phyloP scores from a whole-genome alignment of 148 eudicot species.

The Silene latifolia region DNA sequence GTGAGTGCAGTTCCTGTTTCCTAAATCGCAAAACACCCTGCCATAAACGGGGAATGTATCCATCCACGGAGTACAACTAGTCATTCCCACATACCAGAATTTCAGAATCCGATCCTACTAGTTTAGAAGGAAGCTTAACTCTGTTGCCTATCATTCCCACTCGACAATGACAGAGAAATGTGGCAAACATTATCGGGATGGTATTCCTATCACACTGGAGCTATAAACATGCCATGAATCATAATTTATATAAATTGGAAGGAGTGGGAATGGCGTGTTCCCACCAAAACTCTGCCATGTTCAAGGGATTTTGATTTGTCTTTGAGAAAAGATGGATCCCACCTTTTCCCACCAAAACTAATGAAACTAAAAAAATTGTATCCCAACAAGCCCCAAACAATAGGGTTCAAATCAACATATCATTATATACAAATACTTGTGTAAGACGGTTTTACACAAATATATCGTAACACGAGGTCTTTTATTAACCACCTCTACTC shows the following conservation, averaged over 20 bases:
- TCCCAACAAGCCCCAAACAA: background rate
- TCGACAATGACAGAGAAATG: background rate
- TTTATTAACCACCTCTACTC: too few relatives aligned
- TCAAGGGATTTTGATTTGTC: background rate
- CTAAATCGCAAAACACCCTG: background rate
- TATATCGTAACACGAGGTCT: too few relatives aligned
- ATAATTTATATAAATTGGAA: too few relatives aligned
- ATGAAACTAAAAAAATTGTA: background rate
- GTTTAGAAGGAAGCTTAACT: too few relatives aligned
- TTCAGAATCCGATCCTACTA: background rate
- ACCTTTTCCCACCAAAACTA: too few relatives aligned
- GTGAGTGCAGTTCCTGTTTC: background rate
- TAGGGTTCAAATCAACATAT: too few relatives aligned
- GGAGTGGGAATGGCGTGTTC: background rate
- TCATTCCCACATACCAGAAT: background rate
- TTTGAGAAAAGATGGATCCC: background rate
- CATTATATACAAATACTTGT: too few relatives aligned
- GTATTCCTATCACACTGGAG: background rate
- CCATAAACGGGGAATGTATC: background rate
- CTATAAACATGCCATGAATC: background rate
- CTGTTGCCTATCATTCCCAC: background rate
- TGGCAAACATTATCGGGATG: background rate
- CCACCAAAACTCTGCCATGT: background rate
- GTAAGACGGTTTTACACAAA: too few relatives aligned
- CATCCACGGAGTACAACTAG: background rate